phyloP scores from a whole-genome alignment of 2,329 filamentous ascomycete genomes.

The Aspergillus vadensis region DNA sequence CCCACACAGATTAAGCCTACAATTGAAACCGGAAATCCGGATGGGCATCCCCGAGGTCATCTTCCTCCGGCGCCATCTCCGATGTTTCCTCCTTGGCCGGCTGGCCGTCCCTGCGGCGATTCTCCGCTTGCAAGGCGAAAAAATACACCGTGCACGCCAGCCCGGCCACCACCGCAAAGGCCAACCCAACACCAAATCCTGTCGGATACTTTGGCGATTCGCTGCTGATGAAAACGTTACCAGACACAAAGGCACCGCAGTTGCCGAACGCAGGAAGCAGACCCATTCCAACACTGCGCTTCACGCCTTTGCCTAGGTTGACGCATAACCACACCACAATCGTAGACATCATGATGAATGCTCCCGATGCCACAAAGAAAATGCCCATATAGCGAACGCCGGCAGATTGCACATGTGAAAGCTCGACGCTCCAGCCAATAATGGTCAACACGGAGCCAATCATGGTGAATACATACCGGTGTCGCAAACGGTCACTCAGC shows the following conservation, averaged over 20 bases:
- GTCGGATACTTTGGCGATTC: constrained; percentile 43
- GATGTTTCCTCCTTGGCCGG: constrained; percentile 12
- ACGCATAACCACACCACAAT: constrained; percentile 42
- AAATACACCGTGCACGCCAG: constrained; percentile 16
- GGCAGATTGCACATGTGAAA: constrained; percentile 11
- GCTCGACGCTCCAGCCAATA: constrained; percentile 17
- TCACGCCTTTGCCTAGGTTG: constrained; percentile 45
- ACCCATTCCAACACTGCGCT: constrained; percentile 46
- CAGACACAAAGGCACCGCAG: constrained; percentile 47
- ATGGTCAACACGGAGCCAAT: constrained; percentile 15
- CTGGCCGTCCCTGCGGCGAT: constrained; percentile 10
- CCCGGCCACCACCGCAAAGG: constrained; percentile 22
- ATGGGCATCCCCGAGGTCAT: constrained; percentile 19
- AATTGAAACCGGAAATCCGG: constrained; percentile 16
- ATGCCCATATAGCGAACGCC: constrained; percentile 26
- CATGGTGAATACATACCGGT: constrained; percentile 18
- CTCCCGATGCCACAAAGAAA: constrained; percentile 30
- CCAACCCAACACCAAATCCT: constrained; percentile 43
- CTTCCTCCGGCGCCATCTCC: constrained; percentile 6
- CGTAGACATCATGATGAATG: constrained; percentile 36
- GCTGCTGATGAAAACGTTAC: constrained; percentile 45
- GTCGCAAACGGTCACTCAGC: constrained; percentile 16
- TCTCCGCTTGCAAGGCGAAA: constrained; percentile 15
- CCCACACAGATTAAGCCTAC: neutral
- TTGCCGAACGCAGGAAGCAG: constrained; percentile 50